Evolutionary conservation across 2,329 filamentous ascomycete genomes (phyloP).

Genomic region (Curvularia verruculosa): DNA sequence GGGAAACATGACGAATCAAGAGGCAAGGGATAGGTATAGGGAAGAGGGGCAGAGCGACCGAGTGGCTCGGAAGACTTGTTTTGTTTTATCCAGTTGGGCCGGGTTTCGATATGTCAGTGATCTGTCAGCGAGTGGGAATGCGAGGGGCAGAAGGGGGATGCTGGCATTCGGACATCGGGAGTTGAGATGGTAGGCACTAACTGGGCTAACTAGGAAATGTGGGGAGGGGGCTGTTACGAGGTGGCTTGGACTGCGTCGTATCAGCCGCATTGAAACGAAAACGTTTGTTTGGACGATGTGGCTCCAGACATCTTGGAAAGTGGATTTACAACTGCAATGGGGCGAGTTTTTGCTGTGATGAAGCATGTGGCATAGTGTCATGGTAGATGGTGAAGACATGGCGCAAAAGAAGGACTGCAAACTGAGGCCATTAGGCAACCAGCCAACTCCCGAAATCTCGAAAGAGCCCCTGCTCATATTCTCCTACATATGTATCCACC

Average conservation of each 20-base stretch:
- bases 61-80: constrained; percentile 2
- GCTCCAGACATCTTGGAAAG: not conserved
- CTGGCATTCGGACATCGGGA: not conserved
- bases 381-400: not conserved
- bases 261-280: not conserved
- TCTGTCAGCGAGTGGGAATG: constrained; percentile 3
- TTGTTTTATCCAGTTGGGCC: constrained; percentile 8
- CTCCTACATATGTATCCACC: not conserved
- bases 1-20: constrained; percentile 29
- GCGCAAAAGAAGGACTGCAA: not conserved
- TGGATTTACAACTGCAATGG: not conserved
- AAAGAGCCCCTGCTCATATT: not conserved
- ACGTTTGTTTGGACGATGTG: not conserved
- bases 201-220: not conserved
- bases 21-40: not conserved
- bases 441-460: not conserved
- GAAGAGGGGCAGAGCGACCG: not conserved
- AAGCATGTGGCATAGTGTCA: not conserved
- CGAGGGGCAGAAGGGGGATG: not conserved
- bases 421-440: not conserved
- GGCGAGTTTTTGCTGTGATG: not conserved
- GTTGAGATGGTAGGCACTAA: not conserved
- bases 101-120: constrained; percentile 1
- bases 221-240: not conserved
- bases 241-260: not conserved